phyloP scores from a whole-genome alignment of 495 filamentous ascomycete species.

The Entonaema liquescens region DNA sequence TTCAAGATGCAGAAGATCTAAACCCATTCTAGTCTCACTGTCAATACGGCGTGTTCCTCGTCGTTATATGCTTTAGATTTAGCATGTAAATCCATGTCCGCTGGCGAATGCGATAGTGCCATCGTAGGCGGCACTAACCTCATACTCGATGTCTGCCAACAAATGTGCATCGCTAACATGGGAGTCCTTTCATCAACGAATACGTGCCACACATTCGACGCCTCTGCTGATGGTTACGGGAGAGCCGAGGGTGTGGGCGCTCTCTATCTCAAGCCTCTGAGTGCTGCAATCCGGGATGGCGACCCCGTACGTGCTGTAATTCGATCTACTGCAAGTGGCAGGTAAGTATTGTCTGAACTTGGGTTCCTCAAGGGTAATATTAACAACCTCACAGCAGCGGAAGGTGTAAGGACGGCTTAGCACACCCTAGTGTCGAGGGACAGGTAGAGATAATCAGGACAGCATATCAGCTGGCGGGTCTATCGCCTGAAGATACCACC shows the following conservation, averaged over 20 bases:
- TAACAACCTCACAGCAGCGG: conserved; percentile 30
- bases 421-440: conserved; percentile 61
- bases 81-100: conserved; percentile 50
- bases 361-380: too few relatives aligned
- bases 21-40: conserved; percentile 43
- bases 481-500: conserved; percentile 48
- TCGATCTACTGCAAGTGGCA: conserved; percentile 53
- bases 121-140: conserved; percentile 51
- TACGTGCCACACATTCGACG: conserved; percentile 59
- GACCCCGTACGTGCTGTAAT: conserved; percentile 70
- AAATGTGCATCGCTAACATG: conserved; percentile 50
- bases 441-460: conserved; percentile 63
- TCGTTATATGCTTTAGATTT: conserved; percentile 60
- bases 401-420: conserved; percentile 51
- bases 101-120: conserved; percentile 45
- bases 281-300: conserved; percentile 58
- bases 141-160: conserved; percentile 51
- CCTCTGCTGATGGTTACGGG: conserved; percentile 68
- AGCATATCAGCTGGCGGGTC: conserved; percentile 57
- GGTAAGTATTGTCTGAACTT: neutral
- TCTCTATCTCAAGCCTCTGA: conserved; percentile 61
- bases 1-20: neutral
- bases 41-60: conserved; percentile 66
- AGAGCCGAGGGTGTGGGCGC: conserved; percentile 66
- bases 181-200: conserved; percentile 56